These are phyloP conservation scores for Fusarium austroafricanum DNA, from an alignment of 2,329 filamentous ascomycete species.

Conservation along the genomic window DNA sequence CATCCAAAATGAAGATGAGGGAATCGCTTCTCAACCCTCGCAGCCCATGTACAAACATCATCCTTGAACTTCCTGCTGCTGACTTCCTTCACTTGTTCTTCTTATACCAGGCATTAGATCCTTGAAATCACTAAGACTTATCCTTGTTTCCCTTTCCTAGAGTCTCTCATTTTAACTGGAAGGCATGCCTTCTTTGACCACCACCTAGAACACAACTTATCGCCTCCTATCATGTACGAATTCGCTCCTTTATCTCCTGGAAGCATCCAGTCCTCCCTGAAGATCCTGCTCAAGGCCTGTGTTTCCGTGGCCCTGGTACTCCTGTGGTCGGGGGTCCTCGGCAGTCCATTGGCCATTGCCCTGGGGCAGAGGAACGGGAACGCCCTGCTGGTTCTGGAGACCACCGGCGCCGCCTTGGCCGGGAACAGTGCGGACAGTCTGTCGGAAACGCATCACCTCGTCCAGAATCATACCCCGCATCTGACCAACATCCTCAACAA, in stretches of 20 bases:
- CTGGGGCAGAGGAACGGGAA: conserved; percentile 65
- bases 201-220: conserved; percentile 8
- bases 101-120: conserved; percentile 31
- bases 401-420: conserved; percentile 50
- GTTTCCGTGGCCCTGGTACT: conserved; percentile 62
- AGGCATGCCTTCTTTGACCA: conserved; percentile 8
- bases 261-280: conserved; percentile 58
- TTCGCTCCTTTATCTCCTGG: conserved; percentile 48
- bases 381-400: conserved; percentile 53
- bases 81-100: background rate
- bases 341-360: conserved; percentile 66
- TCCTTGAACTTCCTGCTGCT: conserved; percentile 5
- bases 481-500: conserved; percentile 92
- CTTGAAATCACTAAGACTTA: conserved; percentile 19
- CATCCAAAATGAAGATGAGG: conserved; percentile 25
- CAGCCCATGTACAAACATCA: conserved; percentile 17
- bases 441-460: conserved; percentile 90
- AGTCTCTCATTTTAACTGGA: conserved; percentile 19
- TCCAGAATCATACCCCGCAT: conserved; percentile 98
- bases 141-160: conserved; percentile 5
- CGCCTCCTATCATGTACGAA: background rate
- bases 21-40: conserved; percentile 13
- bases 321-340: conserved; percentile 70
- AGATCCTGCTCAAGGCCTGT: conserved; percentile 68
- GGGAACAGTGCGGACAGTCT: conserved; percentile 65